Evolutionary conservation across 2,329 filamentous ascomycete species (phyloP).

Genomic region (Allantophomopsis lycopodina): DNA sequence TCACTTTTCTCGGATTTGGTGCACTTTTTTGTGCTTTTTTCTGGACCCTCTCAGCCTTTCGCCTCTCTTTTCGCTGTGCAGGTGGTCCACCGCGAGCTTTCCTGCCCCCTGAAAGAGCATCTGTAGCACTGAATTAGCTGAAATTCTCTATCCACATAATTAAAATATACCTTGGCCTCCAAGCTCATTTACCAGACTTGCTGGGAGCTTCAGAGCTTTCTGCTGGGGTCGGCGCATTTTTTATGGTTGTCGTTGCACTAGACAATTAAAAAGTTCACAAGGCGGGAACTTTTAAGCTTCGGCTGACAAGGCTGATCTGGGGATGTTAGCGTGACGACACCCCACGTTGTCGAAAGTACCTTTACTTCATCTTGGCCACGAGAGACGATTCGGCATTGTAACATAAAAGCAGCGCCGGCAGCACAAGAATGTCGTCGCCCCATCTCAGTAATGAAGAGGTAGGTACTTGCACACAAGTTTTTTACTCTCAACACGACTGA

Average conservation of each 20-base stretch:
- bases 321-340: too few species aligned
- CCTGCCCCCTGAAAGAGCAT: constrained; percentile 8
- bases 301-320: neutral
- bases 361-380: too few species aligned
- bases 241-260: neutral
- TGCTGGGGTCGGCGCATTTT: constrained; percentile 13
- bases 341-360: too few species aligned
- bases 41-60: constrained; percentile 16
- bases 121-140: constrained; percentile 2
- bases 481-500: constrained; percentile 3
- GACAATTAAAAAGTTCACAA: neutral
- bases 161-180: constrained; percentile 17
- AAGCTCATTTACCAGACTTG: constrained; percentile 28
- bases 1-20: constrained; percentile 13
- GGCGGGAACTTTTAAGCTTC: neutral
- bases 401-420: neutral
- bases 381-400: too few species aligned
- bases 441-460: constrained; percentile 51
- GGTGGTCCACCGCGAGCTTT: constrained; percentile 5
- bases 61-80: constrained; percentile 16
- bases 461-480: constrained; percentile 1
- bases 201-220: constrained; percentile 27
- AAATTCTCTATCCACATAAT: neutral
- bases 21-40: constrained; percentile 14
- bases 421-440: constrained; percentile 26